phyloP scores from a whole-genome alignment of 768 basidiomycete species.

The Lactarius hengduanensis region DNA sequence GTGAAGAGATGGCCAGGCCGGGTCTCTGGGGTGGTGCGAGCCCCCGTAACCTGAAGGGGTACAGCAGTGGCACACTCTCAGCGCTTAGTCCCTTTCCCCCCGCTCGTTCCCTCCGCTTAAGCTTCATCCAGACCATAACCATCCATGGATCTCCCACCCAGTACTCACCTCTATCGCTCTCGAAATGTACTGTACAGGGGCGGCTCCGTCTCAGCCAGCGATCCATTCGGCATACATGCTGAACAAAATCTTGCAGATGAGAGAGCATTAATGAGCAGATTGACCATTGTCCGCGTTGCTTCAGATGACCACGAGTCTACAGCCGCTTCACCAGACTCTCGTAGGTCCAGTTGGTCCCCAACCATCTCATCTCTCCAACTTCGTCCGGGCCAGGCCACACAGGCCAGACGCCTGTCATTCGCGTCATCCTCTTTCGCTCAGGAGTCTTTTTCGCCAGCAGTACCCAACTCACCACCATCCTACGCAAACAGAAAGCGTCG shows the following conservation, averaged over 20 bases:
- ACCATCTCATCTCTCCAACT: conserved; percentile 5
- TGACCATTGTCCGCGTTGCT: conserved; percentile 26
- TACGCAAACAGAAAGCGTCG: conserved; percentile 22
- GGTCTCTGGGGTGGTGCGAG: background rate
- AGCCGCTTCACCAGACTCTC: conserved; percentile 12
- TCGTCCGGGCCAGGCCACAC: background rate
- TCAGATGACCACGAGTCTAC: conserved; percentile 15
- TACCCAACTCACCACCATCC: conserved; percentile 18
- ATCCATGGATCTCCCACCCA: conserved; percentile 12
- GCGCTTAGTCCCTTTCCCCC: background rate
- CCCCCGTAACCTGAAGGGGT: background rate
- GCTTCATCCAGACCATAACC: background rate
- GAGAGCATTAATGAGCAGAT: conserved; percentile 25
- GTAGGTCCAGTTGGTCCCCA: conserved; percentile 12
- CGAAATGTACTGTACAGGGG: conserved; percentile 11
- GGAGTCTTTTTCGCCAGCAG: conserved; percentile 2
- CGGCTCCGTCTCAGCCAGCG: conserved; percentile 25
- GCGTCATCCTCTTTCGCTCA: conserved; percentile 27
- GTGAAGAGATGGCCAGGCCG: conserved; percentile 19
- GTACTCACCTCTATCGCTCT: conserved; percentile 7
- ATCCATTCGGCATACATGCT: conserved; percentile 26
- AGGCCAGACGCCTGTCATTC: conserved; percentile 26
- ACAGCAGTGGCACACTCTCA: background rate
- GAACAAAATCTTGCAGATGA: conserved; percentile 20
- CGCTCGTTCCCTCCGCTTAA: background rate